Percentiles rank a stretch among this genome's conserved stretches.
Evolutionary conservation across 495 filamentous ascomycete species (phyloP).

Genomic region (Tirmania nivea): DNA sequence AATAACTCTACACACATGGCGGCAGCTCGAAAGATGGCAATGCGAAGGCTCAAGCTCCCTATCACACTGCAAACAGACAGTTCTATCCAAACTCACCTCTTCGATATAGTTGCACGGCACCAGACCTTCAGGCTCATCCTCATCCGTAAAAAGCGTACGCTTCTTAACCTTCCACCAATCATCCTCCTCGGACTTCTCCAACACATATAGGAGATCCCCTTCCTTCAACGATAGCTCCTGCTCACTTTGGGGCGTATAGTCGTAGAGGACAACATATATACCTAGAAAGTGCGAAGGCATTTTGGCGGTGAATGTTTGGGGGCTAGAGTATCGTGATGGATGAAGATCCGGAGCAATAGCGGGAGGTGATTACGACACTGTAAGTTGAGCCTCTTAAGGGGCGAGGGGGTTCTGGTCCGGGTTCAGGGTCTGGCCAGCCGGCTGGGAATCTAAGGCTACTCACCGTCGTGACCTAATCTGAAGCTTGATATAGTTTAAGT

Average conservation of each 20-base stretch:
- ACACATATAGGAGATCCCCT: slow-evolving; percentile 76
- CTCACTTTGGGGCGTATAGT: slow-evolving; percentile 75
- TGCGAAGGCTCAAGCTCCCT: not conserved
- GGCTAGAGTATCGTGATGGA: too few species aligned
- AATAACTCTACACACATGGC: not conserved
- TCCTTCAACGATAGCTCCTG: slow-evolving; percentile 73
- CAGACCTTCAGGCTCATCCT: slow-evolving; percentile 83
- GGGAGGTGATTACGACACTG: too few species aligned
- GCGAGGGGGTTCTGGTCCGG: too few species aligned
- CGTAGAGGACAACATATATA: slow-evolving; percentile 79
- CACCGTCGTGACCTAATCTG: too few species aligned
- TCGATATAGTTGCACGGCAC: slow-evolving; percentile 91
- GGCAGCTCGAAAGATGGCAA: not conserved
- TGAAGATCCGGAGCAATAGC: too few species aligned
- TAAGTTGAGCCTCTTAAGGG: too few species aligned
- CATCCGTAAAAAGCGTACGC: slow-evolving; percentile 72
- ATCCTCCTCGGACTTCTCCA: slow-evolving; percentile 77
- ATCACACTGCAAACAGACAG: not conserved
- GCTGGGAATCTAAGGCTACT: too few species aligned
- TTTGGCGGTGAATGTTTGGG: not conserved
- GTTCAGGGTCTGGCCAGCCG: too few species aligned
- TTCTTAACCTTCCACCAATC: slow-evolving; percentile 99
- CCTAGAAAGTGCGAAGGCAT: slow-evolving; percentile 44
- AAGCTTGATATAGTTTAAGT: too few species aligned
- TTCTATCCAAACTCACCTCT: slow-evolving; percentile 47